phyloP scores from a whole-genome alignment of 2,329 filamentous ascomycete species.

The Exophiala xenobiotica region DNA sequence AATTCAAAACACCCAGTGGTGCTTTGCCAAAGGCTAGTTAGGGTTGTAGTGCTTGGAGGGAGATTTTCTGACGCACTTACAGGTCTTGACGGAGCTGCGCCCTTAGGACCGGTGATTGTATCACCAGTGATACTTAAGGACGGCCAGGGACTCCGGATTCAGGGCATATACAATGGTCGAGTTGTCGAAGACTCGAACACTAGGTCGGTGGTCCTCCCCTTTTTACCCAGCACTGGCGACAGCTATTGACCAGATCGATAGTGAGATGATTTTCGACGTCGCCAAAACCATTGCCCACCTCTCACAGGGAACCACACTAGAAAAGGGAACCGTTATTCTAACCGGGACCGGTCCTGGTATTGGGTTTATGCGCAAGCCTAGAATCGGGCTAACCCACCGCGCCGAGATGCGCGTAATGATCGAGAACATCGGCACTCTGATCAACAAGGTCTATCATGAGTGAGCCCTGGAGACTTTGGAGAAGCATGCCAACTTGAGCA shows the following conservation, averaged over 20 bases:
- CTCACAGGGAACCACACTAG: constrained; percentile 39
- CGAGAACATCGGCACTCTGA: constrained; percentile 50
- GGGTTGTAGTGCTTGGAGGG: too few relatives aligned
- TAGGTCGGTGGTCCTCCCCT: not conserved
- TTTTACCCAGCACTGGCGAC: too few relatives aligned
- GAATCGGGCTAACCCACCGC: constrained; percentile 37
- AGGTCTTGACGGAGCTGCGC: constrained; percentile 44
- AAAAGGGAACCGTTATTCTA: constrained; percentile 39
- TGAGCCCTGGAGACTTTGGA: too few relatives aligned
- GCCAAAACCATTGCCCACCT: constrained; percentile 36
- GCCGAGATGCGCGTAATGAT: constrained; percentile 48
- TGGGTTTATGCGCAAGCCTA: constrained; percentile 41
- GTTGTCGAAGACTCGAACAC: constrained; percentile 15
- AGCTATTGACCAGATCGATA: too few relatives aligned
- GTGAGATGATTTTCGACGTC: constrained; percentile 41
- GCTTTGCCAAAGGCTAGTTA: constrained; percentile 41
- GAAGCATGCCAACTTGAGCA: too few relatives aligned
- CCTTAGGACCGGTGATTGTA: constrained; percentile 37
- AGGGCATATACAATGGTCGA: constrained; percentile 14
- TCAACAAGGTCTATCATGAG: constrained; percentile 37
- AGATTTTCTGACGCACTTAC: constrained; percentile 54
- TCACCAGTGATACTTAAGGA: constrained; percentile 35
- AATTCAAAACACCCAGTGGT: constrained; percentile 39
- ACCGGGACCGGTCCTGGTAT: constrained; percentile 45
- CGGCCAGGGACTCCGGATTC: constrained; percentile 41